Conservation (phyloP, 1,139 yeast species). For the Kurtzmaniella quercitrusa region DNA sequence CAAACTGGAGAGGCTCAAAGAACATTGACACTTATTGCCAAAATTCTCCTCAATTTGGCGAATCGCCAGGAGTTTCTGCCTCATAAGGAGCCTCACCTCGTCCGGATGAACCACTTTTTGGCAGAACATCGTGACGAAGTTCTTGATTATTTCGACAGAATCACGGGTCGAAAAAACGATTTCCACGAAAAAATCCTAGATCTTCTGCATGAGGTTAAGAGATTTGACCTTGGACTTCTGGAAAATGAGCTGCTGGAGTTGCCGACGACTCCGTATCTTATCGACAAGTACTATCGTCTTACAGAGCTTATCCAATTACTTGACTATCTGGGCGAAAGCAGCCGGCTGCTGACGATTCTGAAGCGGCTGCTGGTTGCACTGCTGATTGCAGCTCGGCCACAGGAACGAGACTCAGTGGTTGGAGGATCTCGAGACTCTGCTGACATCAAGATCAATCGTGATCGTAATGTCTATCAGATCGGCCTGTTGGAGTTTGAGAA, state of each 20-base stretch:
- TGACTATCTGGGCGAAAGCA: conserved; percentile 12
- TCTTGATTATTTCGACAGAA: conserved; percentile 61
- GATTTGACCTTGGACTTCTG: conserved; percentile 46
- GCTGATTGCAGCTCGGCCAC: conserved; percentile 2
- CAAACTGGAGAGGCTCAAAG: conserved; percentile 70
- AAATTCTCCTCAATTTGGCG: conserved; percentile 73
- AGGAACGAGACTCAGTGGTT: conserved; percentile 6
- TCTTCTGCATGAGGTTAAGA: conserved; percentile 51
- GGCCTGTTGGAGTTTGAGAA: conserved; percentile 56
- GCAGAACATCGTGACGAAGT: conserved; percentile 55
- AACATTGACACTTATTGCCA: conserved; percentile 79
- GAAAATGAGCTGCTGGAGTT: conserved; percentile 49
- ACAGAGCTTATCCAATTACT: conserved; percentile 54
- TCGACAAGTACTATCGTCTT: conserved; percentile 60
- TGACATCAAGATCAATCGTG: conserved; percentile 15
- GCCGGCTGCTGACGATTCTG: conserved; percentile 2
- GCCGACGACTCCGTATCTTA: conserved; percentile 64
- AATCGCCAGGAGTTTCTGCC: conserved; percentile 67
- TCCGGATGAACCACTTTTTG: conserved; percentile 65
- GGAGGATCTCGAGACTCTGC: conserved; percentile 13
- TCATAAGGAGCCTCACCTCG: conserved; percentile 80
- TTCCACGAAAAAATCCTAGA: conserved; percentile 57
- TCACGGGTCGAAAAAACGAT: conserved; percentile 68
- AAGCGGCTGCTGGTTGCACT: conserved; percentile 2
- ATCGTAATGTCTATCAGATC: conserved; percentile 41